Evolutionary conservation across 1,284 basidiomycete species (phyloP).

Genomic region (Sporisorium reilianum): DNA sequence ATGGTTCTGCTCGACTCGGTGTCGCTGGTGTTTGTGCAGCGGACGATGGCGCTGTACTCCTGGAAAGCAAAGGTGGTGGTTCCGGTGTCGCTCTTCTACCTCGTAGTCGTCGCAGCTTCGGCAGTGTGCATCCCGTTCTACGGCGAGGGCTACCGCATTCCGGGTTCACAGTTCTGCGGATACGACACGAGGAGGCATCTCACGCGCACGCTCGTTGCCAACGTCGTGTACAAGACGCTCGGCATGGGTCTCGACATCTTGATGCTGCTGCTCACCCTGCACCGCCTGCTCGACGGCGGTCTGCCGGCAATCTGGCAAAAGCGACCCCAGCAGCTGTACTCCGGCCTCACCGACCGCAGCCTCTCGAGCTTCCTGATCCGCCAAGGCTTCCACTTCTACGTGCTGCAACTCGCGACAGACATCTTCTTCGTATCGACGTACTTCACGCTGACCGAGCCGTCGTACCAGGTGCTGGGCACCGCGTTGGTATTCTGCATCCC

Average conservation of each 20-base stretch:
- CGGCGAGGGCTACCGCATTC: slow-evolving; percentile 36
- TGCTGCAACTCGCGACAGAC: slow-evolving; percentile 27
- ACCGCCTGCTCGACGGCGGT: slow-evolving; percentile 46
- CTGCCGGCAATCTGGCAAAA: slow-evolving; percentile 23
- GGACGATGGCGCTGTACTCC: slow-evolving; percentile 43
- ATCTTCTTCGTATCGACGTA: slow-evolving; percentile 41
- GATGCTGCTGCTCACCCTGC: slow-evolving; percentile 42
- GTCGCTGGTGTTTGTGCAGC: slow-evolving; percentile 35
- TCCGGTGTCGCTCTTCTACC: slow-evolving; percentile 25
- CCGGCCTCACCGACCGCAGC: slow-evolving; percentile 9
- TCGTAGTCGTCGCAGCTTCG: slow-evolving; percentile 18
- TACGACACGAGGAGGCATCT: slow-evolving; percentile 33
- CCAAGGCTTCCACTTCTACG: slow-evolving; percentile 49
- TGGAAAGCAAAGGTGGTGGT: slow-evolving; percentile 33
- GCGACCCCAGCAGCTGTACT: slow-evolving; percentile 20
- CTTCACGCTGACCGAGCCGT: slow-evolving; percentile 15
- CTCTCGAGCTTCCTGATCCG: slow-evolving; percentile 40
- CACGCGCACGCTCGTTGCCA: slow-evolving; percentile 13
- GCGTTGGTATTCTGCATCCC: slow-evolving; percentile 34
- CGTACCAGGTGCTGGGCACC: slow-evolving; percentile 38
- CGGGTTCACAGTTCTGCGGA: slow-evolving; percentile 30
- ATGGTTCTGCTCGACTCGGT: slow-evolving; percentile 35
- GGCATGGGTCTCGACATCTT: slow-evolving; percentile 35
- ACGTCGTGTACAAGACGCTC: slow-evolving; percentile 31
- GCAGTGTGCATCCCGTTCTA: slow-evolving; percentile 33